Evolutionary conservation across 2,329 filamentous ascomycete genomes (phyloP).

Genomic region (Amauroascus verrucosus): DNA sequence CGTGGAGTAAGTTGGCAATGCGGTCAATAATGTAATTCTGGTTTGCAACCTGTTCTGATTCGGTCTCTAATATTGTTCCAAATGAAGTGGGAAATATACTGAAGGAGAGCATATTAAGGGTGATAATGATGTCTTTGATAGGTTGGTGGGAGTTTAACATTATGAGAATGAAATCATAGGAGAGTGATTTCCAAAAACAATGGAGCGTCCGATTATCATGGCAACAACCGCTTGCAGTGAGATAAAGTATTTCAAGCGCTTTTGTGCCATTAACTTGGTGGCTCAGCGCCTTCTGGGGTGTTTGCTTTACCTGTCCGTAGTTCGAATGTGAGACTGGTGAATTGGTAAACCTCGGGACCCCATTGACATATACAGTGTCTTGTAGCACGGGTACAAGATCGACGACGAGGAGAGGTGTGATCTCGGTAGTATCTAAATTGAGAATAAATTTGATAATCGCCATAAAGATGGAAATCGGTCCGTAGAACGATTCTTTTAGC

Average conservation of each 20-base stretch:
- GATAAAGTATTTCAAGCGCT: slow-evolving; percentile 46
- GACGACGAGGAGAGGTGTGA: slow-evolving; percentile 30
- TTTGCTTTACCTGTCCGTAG: slow-evolving; percentile 31
- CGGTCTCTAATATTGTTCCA: slow-evolving; percentile 39
- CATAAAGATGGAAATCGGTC: slow-evolving; percentile 35
- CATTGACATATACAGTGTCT: slow-evolving; percentile 44
- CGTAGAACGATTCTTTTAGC: slow-evolving; percentile 44
- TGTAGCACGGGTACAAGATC: slow-evolving; percentile 34
- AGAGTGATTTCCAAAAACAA: slow-evolving; percentile 48
- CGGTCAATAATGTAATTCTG: slow-evolving; percentile 46
- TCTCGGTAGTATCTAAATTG: slow-evolving; percentile 28
- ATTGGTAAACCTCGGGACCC: slow-evolving; percentile 41
- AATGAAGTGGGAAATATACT: slow-evolving; percentile 46
- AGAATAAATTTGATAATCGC: slow-evolving; percentile 34
- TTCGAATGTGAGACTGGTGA: slow-evolving; percentile 35
- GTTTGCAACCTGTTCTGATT: slow-evolving; percentile 31
- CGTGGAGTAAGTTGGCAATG: slow-evolving; percentile 48
- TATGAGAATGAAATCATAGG: slow-evolving; percentile 48
- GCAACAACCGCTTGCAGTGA: slow-evolving; percentile 41
- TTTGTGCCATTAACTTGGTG: slow-evolving; percentile 45
- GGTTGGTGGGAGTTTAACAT: slow-evolving; percentile 50
- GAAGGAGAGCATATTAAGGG: slow-evolving; percentile 46
- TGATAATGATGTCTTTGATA: slow-evolving; percentile 45
- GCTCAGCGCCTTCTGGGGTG: slow-evolving; percentile 34
- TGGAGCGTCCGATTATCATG: slow-evolving; percentile 34